These are phyloP conservation scores for Pythium angustatum DNA, from an alignment of 352 stramenopile genomes.

Conservation along the genomic window DNA sequence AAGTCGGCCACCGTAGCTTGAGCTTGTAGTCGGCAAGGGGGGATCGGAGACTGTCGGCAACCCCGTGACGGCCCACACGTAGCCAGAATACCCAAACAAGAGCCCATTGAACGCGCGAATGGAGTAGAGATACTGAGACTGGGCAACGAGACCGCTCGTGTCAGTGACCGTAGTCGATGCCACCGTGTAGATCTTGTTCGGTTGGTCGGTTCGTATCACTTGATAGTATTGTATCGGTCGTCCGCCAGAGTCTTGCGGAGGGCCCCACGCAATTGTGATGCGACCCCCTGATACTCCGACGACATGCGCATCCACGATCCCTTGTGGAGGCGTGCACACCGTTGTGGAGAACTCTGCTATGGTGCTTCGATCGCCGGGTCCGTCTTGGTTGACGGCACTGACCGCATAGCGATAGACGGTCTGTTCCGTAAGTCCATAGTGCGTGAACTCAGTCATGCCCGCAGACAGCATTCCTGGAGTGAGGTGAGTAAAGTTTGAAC, in stretches of 20 bases:
- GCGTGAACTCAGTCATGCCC: constrained; percentile 32
- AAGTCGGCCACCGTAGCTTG: constrained; percentile 45
- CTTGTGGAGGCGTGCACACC: constrained; percentile 24
- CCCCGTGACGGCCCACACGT: constrained; percentile 22
- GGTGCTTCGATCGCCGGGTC: constrained; percentile 32
- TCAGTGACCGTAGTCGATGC: constrained; percentile 35
- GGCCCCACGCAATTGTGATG: constrained; percentile 43
- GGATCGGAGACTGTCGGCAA: constrained; percentile 33
- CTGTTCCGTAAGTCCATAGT: constrained; percentile 42
- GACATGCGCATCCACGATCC: constrained; percentile 26
- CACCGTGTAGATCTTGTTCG: constrained; percentile 7
- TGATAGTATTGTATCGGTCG: constrained; percentile 44
- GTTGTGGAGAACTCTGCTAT: constrained; percentile 26
- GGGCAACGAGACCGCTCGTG: constrained; percentile 30
- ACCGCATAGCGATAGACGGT: constrained; percentile 51
- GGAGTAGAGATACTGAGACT: constrained; percentile 39
- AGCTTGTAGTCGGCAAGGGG: constrained; percentile 21
- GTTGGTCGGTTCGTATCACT: constrained; percentile 31
- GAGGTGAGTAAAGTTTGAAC: background rate
- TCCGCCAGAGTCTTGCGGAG: constrained; percentile 49
- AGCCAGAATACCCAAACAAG: constrained; percentile 19
- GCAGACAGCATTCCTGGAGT: constrained; percentile 13
- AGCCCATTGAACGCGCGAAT: constrained; percentile 52
- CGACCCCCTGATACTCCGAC: constrained; percentile 28
- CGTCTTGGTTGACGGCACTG: constrained; percentile 53